These are phyloP conservation scores for Euphorbia peplus DNA, from an alignment of 345 rosid genomes.

Conservation along the genomic window DNA sequence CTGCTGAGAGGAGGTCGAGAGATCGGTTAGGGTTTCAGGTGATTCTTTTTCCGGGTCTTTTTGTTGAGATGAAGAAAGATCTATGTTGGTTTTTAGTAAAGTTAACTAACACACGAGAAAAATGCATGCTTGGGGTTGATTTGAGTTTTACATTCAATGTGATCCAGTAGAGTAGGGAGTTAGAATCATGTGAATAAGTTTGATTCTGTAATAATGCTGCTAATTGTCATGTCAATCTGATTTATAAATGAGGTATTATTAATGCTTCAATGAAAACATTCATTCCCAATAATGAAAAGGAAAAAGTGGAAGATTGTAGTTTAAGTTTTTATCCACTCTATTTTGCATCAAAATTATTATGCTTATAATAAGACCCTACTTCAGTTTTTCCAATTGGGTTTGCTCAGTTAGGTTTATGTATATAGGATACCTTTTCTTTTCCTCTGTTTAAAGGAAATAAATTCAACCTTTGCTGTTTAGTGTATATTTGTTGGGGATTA, in stretches of 20 bases:
- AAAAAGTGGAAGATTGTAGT: not conserved
- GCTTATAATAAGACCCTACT: not conserved
- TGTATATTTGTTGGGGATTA: not conserved
- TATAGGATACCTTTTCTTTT: not conserved
- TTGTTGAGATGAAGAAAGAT: slow-evolving; percentile 18
- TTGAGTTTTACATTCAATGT: slow-evolving; percentile 15
- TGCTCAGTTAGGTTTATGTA: not conserved
- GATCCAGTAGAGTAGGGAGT: not conserved
- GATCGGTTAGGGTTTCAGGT: slow-evolving; percentile 74
- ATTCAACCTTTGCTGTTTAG: not conserved
- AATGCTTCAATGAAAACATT: not conserved
- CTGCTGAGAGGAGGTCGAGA: slow-evolving; percentile 31
- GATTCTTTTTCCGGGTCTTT: not conserved
- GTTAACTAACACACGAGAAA: too few species aligned
- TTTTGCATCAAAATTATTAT: not conserved
- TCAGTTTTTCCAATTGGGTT: slow-evolving; percentile 1
- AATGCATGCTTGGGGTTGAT: slow-evolving; percentile 8
- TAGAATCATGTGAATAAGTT: slow-evolving; percentile 9
- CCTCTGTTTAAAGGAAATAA: slow-evolving; percentile 7
- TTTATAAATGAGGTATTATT: not conserved
- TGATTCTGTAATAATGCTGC: slow-evolving; percentile 18
- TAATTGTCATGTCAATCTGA: not conserved
- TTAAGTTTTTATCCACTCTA: slow-evolving; percentile 15
- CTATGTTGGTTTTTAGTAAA: slow-evolving; percentile 1
- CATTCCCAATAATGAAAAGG: not conserved